Percentiles rank a stretch among this genome's conserved stretches.
Conservation (phyloP, 2,329 filamentous ascomycete species). For the Nothophoma quercina region DNA sequence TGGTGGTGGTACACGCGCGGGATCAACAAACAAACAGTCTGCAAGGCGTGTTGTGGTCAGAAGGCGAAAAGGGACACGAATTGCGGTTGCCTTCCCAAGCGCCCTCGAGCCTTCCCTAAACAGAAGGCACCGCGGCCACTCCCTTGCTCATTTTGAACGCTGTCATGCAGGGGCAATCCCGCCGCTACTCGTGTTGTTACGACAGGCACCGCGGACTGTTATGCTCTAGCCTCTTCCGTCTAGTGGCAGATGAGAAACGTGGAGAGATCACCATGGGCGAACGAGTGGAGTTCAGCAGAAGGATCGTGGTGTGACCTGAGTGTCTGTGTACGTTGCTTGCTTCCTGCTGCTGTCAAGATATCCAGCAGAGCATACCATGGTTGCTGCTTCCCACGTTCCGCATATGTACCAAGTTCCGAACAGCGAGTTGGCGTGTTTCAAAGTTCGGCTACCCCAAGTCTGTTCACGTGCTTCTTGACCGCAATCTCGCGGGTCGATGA, state of each 20-base stretch:
- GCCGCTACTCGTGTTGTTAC: conserved; percentile 8
- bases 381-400: conserved; percentile 1
- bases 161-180: conserved; percentile 18
- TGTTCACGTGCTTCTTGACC: conserved; percentile 12
- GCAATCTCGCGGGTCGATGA: conserved; percentile 7
- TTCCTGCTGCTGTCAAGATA: not conserved
- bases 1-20: conserved; percentile 13
- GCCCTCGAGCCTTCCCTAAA: conserved; percentile 3
- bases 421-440: conserved; percentile 24
- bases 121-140: conserved; percentile 13
- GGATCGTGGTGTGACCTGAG: not conserved
- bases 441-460: conserved; percentile 7
- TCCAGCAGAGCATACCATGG: not conserved
- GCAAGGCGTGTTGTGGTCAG: conserved; percentile 18
- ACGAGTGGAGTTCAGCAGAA: conserved; percentile 17
- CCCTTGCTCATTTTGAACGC: conserved; percentile 14
- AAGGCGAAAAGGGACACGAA: conserved; percentile 11
- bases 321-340: not conserved
- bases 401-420: conserved; percentile 6
- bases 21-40: conserved; percentile 14
- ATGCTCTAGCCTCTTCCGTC: conserved; percentile 7
- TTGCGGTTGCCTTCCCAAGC: conserved; percentile 10
- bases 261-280: conserved; percentile 15
- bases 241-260: conserved; percentile 9
- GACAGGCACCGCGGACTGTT: conserved; percentile 8